A percentile compares a stretch with the other conserved stretches of the same genome.
Evolutionary conservation across 2,329 filamentous ascomycete genomes (phyloP).

Genomic region (Claviceps paspali): DNA sequence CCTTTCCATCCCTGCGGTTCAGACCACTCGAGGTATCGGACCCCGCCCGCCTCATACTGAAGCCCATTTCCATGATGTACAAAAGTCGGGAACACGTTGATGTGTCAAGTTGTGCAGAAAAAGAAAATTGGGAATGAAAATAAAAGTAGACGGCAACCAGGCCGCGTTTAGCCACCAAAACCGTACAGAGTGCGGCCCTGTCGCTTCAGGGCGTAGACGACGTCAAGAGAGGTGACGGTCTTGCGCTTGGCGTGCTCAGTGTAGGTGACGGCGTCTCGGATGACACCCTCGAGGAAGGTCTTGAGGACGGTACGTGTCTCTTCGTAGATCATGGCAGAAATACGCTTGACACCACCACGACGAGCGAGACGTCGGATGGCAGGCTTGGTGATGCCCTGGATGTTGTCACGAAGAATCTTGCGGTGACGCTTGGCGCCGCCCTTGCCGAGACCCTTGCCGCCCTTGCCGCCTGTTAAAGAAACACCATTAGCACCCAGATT

Average conservation of each 20-base stretch:
- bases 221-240: constrained; percentile 57
- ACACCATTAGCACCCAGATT: constrained; percentile 33
- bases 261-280: constrained; percentile 64
- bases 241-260: constrained; percentile 71
- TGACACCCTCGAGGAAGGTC: constrained; percentile 64
- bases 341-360: constrained; percentile 99
- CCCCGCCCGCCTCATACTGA: too few relatives aligned
- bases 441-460: constrained; percentile 96
- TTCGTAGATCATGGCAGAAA: constrained; percentile 84
- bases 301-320: constrained; percentile 65
- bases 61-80: constrained; percentile 2
- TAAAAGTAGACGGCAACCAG: not conserved
- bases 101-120: too few relatives aligned
- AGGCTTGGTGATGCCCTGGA: constrained; percentile 97
- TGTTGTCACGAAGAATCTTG: constrained; percentile 99
- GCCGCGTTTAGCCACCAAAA: constrained; percentile 60
- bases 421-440: constrained; percentile 97
- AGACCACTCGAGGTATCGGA: not conserved
- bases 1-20: not conserved
- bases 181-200: constrained; percentile 69
- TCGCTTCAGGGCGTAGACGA: constrained; percentile 53
- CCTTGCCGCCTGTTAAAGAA: constrained; percentile 59
- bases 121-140: not conserved
- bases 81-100: not conserved
- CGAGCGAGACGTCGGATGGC: constrained; percentile 96